Evolutionary conservation across 352 stramenopile species (phyloP).

Genomic region (Pythium vanterpoolii): DNA sequence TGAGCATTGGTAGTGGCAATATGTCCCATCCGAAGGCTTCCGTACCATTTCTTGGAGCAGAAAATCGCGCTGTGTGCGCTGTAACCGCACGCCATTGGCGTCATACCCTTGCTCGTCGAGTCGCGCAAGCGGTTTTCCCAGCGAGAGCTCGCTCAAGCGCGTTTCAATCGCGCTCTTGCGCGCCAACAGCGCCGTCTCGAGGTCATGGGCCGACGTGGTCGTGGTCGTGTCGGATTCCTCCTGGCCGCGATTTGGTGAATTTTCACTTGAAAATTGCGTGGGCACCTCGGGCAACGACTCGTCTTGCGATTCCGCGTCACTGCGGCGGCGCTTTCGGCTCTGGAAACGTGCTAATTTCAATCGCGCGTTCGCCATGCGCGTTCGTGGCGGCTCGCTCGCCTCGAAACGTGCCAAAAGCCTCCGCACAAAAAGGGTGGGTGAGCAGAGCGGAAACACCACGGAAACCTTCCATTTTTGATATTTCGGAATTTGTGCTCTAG

Average conservation of each 20-base stretch:
- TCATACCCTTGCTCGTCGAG: constrained; percentile 36
- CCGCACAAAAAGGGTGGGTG: background rate
- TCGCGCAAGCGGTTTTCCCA: constrained; percentile 40
- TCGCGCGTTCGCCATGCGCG: constrained; percentile 67
- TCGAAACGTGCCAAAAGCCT: background rate
- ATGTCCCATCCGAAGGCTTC: background rate
- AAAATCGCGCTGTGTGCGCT: constrained; percentile 64
- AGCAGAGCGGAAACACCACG: background rate
- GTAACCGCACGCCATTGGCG: constrained; percentile 31
- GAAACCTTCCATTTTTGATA: constrained; percentile 1
- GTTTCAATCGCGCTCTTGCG: constrained; percentile 42
- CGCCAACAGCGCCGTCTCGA: constrained; percentile 32
- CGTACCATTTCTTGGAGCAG: constrained; percentile 77
- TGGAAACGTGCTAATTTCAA: constrained; percentile 53
- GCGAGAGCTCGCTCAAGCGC: constrained; percentile 38
- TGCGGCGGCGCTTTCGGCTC: constrained; percentile 26
- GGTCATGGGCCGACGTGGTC: constrained; percentile 6
- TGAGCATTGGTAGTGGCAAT: no score
- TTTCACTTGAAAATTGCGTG: constrained; percentile 9
- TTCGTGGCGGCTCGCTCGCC: background rate
- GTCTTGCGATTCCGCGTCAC: constrained; percentile 19
- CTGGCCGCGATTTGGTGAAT: constrained; percentile 5
- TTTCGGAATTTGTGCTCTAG: background rate
- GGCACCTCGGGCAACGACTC: constrained; percentile 25
- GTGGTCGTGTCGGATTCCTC: constrained; percentile 5